Evolutionary conservation across 345 rosid genomes (phyloP).

Genomic region (Acer campestre): DNA sequence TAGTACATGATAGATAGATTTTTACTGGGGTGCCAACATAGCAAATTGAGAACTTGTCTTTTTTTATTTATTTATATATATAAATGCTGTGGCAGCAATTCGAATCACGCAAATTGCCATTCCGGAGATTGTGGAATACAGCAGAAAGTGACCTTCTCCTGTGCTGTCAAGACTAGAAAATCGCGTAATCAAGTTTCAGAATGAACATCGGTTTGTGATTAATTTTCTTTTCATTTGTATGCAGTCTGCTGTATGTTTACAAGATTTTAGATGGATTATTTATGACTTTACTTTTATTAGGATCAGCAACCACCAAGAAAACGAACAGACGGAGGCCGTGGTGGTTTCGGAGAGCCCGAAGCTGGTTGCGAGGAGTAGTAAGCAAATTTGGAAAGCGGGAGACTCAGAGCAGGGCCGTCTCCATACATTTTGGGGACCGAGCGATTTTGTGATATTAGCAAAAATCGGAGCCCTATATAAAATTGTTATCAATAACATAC

Average conservation of each 20-base stretch:
- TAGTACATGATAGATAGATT: too few species aligned
- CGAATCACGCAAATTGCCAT: not conserved
- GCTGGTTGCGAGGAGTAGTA: slow-evolving; percentile 30
- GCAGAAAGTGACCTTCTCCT: slow-evolving; percentile 70
- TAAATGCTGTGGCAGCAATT: too few species aligned
- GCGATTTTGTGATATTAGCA: too few species aligned
- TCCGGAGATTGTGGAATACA: slow-evolving; percentile 86
- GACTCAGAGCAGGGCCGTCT: too few species aligned
- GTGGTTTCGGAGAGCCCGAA: not conserved
- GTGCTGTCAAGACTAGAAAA: slow-evolving; percentile 61
- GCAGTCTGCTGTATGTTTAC: not conserved
- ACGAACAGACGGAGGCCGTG: slow-evolving; percentile 37
- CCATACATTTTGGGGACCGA: too few species aligned
- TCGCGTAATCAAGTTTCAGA: slow-evolving; percentile 47
- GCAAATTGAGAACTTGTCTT: too few species aligned
- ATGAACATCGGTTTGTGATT: slow-evolving; percentile 47
- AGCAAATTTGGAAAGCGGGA: slow-evolving; percentile 70
- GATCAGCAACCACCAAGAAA: slow-evolving; percentile 52
- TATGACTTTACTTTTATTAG: slow-evolving; percentile 30
- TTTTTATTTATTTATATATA: too few species aligned
- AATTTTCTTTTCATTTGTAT: not conserved
- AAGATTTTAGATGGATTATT: slow-evolving; percentile 7
- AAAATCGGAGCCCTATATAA: too few species aligned
- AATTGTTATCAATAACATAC: too few species aligned
- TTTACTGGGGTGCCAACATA: too few species aligned